These are phyloP conservation scores for Catharanthus roseus DNA, from an alignment of 257 asterid genomes.

Conservation along the genomic window DNA sequence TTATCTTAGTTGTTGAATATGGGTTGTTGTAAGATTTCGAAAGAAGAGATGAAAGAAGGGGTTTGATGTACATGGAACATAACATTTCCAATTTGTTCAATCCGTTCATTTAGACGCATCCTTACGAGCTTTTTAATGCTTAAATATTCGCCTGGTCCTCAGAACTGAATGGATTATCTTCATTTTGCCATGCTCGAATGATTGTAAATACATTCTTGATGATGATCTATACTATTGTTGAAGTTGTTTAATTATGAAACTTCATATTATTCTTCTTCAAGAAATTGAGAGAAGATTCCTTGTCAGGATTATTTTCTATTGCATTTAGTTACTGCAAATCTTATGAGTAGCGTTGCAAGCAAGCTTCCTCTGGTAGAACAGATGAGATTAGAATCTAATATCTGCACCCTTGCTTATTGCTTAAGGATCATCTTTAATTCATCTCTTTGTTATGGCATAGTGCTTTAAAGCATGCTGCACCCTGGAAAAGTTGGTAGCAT, in stretches of 20 bases:
- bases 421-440: no score
- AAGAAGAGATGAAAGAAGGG: background rate
- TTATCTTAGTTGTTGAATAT: background rate
- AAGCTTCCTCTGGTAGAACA: background rate
- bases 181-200: background rate
- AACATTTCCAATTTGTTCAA: background rate
- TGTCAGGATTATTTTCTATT: background rate
- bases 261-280: background rate
- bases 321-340: background rate
- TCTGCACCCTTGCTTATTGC: background rate
- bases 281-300: background rate
- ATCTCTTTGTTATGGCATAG: background rate
- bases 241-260: background rate
- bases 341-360: background rate
- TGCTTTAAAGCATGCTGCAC: background rate
- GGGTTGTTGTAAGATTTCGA: background rate
- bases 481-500: background rate
- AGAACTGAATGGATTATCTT: background rate
- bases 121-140: background rate
- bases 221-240: no score
- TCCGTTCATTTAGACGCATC: background rate
- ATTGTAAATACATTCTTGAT: background rate
- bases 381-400: background rate
- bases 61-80: constrained; percentile 7
- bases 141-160: background rate